phyloP scores from a whole-genome alignment of 1,284 basidiomycete species.

The Pisolithus thermaeus region DNA sequence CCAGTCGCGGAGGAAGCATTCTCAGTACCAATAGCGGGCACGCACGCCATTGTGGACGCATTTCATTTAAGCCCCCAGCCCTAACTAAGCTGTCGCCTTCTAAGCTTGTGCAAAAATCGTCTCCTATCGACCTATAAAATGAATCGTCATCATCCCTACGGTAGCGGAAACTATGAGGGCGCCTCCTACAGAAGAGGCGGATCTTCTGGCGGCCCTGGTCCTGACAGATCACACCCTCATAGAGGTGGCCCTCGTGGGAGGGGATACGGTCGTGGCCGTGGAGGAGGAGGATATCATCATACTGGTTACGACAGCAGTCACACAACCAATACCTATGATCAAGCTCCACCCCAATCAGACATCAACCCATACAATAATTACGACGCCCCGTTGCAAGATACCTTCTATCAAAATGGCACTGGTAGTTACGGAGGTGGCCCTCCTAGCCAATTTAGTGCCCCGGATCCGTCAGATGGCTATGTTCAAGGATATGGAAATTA shows the following conservation, averaged over 20 bases:
- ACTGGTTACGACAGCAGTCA: slow-evolving; percentile 45
- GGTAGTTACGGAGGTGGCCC: slow-evolving; percentile 44
- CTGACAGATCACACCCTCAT: slow-evolving; percentile 68
- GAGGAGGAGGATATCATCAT: slow-evolving; percentile 40
- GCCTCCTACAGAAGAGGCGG: slow-evolving; percentile 53
- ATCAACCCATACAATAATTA: slow-evolving; percentile 60
- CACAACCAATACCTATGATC: slow-evolving; percentile 48
- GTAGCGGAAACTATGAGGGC: slow-evolving; percentile 59
- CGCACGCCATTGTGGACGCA: slow-evolving; percentile 18
- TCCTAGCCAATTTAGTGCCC: slow-evolving; percentile 39
- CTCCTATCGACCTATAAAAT: slow-evolving; percentile 40
- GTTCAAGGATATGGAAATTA: slow-evolving; percentile 56
- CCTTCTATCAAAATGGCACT: slow-evolving; percentile 58
- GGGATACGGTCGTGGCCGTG: slow-evolving; percentile 58
- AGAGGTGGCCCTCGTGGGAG: slow-evolving; percentile 60
- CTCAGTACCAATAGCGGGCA: slow-evolving; percentile 13
- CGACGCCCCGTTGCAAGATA: slow-evolving; percentile 52
- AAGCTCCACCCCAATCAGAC: slow-evolving; percentile 54
- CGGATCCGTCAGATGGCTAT: slow-evolving; percentile 39
- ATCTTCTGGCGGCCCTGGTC: slow-evolving; percentile 56
- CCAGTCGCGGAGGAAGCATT: slow-evolving; percentile 17
- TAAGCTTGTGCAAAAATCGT: slow-evolving; percentile 17
- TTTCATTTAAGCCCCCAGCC: slow-evolving; percentile 21
- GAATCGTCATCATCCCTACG: slow-evolving; percentile 87
- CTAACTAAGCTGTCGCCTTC: slow-evolving; percentile 1